Conservation (phyloP, 2,329 filamentous ascomycete genomes). For the Curvularia lunata region DNA sequence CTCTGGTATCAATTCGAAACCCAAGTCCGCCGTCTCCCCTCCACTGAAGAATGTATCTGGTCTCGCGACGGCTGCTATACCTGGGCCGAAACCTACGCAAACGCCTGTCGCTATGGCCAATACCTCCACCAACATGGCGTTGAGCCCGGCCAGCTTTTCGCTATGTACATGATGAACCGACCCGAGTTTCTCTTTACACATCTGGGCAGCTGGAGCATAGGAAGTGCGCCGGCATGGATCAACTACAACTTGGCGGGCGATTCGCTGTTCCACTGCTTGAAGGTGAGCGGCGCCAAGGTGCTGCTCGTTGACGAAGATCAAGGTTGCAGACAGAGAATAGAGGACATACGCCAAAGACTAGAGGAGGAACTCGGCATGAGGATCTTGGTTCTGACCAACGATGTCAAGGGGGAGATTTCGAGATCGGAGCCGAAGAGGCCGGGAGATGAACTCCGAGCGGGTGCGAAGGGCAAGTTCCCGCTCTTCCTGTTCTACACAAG, state of each 20-base stretch:
- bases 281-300: conserved; percentile 60
- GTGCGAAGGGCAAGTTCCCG: conserved; percentile 61
- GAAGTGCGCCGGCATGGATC: conserved; percentile 72
- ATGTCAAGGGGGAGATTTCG: conserved; percentile 56
- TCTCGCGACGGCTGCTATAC: conserved; percentile 62
- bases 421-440: conserved; percentile 59
- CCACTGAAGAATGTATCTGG: conserved; percentile 68
- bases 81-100: conserved; percentile 49
- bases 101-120: conserved; percentile 49
- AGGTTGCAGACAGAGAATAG: conserved; percentile 63
- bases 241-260: conserved; percentile 72
- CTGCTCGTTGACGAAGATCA: conserved; percentile 56
- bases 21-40: conserved; percentile 57
- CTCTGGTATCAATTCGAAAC: conserved; percentile 71
- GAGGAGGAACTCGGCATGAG: conserved; percentile 64
- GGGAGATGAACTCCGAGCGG: conserved; percentile 61
- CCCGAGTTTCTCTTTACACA: conserved; percentile 71
- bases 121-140: conserved; percentile 57
- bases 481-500: conserved; percentile 74
- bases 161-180: conserved; percentile 71
- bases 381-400: conserved; percentile 60
- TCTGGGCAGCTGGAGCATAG: conserved; percentile 69
- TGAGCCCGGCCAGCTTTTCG: conserved; percentile 65
- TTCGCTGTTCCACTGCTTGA: conserved; percentile 70
- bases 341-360: conserved; percentile 57